Percentiles rank a stretch among this genome's conserved stretches.
These are phyloP conservation scores for Penicillium flavigenum DNA, from an alignment of 495 filamentous ascomycete species.

Conservation along the genomic window DNA sequence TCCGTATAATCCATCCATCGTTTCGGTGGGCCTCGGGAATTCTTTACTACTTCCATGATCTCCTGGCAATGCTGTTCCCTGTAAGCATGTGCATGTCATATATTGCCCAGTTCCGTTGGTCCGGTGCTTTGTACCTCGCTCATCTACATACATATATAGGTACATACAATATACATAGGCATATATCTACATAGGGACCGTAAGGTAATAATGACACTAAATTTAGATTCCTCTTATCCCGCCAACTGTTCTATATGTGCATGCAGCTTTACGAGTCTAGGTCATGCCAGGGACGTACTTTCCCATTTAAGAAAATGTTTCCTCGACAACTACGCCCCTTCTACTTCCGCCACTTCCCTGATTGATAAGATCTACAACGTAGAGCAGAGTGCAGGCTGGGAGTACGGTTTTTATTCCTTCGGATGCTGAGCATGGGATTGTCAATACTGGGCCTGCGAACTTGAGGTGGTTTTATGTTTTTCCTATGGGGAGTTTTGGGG, in stretches of 20 bases:
- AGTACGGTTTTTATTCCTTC: slow-evolving; percentile 36
- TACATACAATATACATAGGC: too few relatives aligned
- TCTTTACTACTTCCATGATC: not conserved
- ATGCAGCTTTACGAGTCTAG: not conserved
- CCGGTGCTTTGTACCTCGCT: not conserved
- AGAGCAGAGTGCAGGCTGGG: slow-evolving; percentile 23
- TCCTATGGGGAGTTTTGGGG: slow-evolving; percentile 29
- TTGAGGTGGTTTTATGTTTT: slow-evolving; percentile 44
- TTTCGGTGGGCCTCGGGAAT: not conserved
- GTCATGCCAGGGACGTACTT: not conserved
- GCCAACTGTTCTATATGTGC: not conserved
- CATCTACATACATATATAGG: too few relatives aligned
- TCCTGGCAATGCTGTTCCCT: not conserved
- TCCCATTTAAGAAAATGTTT: not conserved
- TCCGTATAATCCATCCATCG: not conserved
- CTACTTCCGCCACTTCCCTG: not conserved
- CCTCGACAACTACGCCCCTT: not conserved
- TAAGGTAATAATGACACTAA: not conserved
- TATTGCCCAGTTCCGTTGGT: not conserved
- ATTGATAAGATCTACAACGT: too few relatives aligned
- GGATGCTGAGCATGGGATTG: slow-evolving; percentile 38
- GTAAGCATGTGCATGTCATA: not conserved
- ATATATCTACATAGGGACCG: too few relatives aligned
- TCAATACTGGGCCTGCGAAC: slow-evolving; percentile 23
- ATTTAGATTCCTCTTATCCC: not conserved